These are phyloP conservation scores for Lenwebbia sp. DNA, from an alignment of 345 rosid species.

Conservation along the genomic window DNA sequence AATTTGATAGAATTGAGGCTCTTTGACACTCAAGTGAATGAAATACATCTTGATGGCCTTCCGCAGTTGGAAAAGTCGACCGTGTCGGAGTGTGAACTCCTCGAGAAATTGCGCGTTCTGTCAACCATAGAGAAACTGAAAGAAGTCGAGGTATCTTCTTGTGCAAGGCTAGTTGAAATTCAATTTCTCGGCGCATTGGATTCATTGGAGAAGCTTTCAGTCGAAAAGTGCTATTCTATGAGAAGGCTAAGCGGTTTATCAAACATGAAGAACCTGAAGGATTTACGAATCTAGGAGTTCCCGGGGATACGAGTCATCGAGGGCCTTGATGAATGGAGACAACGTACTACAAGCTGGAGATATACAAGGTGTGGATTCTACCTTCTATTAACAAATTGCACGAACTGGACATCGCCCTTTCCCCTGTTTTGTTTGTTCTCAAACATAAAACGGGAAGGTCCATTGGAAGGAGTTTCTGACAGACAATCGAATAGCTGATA, in stretches of 20 bases:
- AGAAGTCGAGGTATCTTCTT: too few relatives aligned
- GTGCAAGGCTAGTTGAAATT: neutral
- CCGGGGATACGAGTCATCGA: neutral
- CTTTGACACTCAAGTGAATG: neutral
- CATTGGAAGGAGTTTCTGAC: neutral
- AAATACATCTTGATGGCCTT: too few relatives aligned
- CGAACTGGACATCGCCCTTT: neutral
- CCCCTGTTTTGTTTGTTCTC: neutral
- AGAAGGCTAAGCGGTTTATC: neutral
- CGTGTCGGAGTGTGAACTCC: too few relatives aligned
- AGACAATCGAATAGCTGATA: neutral
- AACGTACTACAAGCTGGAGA: neutral
- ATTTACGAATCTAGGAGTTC: neutral
- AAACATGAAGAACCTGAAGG: neutral
- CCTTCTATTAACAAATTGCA: neutral
- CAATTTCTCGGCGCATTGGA: neutral
- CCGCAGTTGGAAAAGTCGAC: too few relatives aligned
- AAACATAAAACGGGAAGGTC: neutral
- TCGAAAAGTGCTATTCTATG: neutral
- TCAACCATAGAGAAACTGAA: neutral
- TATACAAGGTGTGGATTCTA: fast-evolving
- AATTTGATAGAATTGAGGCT: too few relatives aligned
- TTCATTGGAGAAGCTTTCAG: neutral
- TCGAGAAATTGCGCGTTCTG: too few relatives aligned
- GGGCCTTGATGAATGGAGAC: neutral